Percentiles rank a stretch among this genome's conserved stretches.
These are phyloP conservation scores for Monosporozyma aerobia DNA, from an alignment of 805 yeast genomes.

Conservation along the genomic window DNA sequence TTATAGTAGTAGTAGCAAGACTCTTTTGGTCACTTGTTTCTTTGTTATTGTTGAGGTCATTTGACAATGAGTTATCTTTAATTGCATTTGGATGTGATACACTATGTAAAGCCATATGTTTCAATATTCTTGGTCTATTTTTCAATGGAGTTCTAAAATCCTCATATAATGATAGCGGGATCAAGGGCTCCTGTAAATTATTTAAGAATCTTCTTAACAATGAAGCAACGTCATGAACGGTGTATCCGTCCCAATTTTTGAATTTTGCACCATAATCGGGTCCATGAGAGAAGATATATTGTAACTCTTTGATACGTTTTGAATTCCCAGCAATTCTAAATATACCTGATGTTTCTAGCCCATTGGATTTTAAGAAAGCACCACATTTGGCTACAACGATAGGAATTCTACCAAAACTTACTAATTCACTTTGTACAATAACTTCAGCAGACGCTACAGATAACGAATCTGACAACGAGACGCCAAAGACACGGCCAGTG, in stretches of 20 bases:
- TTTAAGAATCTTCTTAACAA: conserved; percentile 77
- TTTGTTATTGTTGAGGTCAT: not conserved
- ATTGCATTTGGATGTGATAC: conserved; percentile 32
- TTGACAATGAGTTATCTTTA: conserved; percentile 19
- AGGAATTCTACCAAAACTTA: conserved; percentile 83
- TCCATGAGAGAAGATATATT: conserved; percentile 71
- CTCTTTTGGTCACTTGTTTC: not conserved
- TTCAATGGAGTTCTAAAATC: conserved; percentile 69
- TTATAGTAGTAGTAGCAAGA: not conserved
- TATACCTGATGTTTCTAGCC: conserved; percentile 76
- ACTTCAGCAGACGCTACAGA: conserved; percentile 62
- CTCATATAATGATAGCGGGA: conserved; percentile 71
- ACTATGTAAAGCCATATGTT: conserved; percentile 45
- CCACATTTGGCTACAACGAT: conserved; percentile 95
- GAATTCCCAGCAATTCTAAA: conserved; percentile 90
- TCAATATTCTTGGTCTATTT: conserved; percentile 53
- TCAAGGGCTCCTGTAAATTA: conserved; percentile 83
- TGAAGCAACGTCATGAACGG: conserved; percentile 95
- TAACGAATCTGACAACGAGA: conserved; percentile 61
- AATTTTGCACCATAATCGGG: conserved; percentile 85
- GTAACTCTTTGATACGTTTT: conserved; percentile 78
- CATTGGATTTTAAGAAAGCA: conserved; percentile 67
- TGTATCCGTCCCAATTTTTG: conserved; percentile 78
- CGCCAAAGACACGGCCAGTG: conserved; percentile 62
- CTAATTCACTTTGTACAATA: conserved; percentile 46